These are phyloP conservation scores for Lipomyces lipofer DNA, from an alignment of 805 yeast species.

Conservation along the genomic window DNA sequence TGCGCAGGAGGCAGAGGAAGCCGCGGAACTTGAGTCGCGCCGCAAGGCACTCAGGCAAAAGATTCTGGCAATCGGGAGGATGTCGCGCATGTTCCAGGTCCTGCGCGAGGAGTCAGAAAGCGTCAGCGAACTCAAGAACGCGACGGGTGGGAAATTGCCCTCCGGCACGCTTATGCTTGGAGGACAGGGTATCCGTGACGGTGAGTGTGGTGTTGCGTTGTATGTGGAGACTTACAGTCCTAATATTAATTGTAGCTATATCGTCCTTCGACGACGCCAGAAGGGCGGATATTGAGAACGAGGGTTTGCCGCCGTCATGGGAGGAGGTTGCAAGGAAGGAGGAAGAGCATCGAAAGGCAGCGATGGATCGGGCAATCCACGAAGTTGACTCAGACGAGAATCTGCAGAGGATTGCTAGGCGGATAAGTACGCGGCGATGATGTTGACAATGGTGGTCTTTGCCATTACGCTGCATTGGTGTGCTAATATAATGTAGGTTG, in stretches of 20 bases:
- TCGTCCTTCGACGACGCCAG: constrained; percentile 80
- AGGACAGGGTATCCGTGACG: constrained; percentile 68
- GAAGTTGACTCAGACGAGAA: constrained; percentile 24
- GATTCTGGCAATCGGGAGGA: constrained; percentile 93
- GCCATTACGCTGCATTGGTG: too few relatives aligned
- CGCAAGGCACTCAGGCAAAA: constrained; percentile 71
- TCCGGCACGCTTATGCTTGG: constrained; percentile 85
- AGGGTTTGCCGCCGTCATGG: constrained; percentile 79
- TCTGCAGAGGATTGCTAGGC: constrained; percentile 23
- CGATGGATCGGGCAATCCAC: constrained; percentile 27
- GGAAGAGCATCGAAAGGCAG: constrained; percentile 47
- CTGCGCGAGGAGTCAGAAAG: constrained; percentile 85
- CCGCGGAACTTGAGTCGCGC: constrained; percentile 37
- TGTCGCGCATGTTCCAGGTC: constrained; percentile 87
- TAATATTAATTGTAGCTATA: too few relatives aligned
- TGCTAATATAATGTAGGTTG: too few relatives aligned
- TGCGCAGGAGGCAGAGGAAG: constrained; percentile 1
- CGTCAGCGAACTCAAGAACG: constrained; percentile 72
- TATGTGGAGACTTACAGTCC: too few relatives aligned
- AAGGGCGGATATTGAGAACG: constrained; percentile 76
- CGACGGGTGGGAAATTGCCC: constrained; percentile 76
- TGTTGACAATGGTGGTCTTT: too few relatives aligned
- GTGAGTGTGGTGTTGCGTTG: too few relatives aligned
- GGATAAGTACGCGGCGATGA: too few relatives aligned
- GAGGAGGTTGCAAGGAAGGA: constrained; percentile 54